A percentile compares a stretch with the other conserved stretches of the same genome.
These are phyloP conservation scores for Vitis hybrid DNA, from an alignment of 177 flowering plant genomes.

Conservation along the genomic window DNA sequence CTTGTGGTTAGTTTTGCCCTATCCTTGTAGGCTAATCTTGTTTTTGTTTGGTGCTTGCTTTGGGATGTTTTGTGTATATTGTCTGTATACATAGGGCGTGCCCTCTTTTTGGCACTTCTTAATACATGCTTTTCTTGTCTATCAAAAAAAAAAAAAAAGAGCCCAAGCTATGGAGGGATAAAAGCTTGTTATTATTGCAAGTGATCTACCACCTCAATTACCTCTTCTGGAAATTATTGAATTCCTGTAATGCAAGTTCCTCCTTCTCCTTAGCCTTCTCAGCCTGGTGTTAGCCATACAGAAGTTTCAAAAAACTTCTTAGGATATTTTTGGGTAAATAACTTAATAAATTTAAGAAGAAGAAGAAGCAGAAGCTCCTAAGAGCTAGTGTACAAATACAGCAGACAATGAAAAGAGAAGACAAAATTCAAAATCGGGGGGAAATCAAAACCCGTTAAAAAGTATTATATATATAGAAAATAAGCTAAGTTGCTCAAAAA, in stretches of 20 bases:
- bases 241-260: conserved; percentile 53
- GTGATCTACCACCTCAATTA: conserved; percentile 13
- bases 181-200: not conserved
- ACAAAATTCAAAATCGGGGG: not conserved
- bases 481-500: not conserved
- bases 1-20: too few species aligned
- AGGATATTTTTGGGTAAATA: not conserved
- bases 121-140: too few species aligned
- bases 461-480: not conserved
- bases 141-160: too few species aligned
- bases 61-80: too few species aligned
- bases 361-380: not conserved
- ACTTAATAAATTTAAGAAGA: not conserved
- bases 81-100: too few species aligned
- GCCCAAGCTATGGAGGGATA: too few species aligned
- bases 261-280: conserved; percentile 90
- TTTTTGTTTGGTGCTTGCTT: too few species aligned
- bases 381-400: not conserved
- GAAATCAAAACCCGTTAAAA: too few species aligned
- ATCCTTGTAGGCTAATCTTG: too few species aligned
- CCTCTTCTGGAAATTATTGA: conserved; percentile 54
- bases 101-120: too few species aligned
- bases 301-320: conserved; percentile 9
- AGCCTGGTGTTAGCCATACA: conserved; percentile 52
- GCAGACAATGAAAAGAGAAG: not conserved